Conservation (phyloP, 202 grass and related monocot species). For the Carex sylvatica region DNA sequence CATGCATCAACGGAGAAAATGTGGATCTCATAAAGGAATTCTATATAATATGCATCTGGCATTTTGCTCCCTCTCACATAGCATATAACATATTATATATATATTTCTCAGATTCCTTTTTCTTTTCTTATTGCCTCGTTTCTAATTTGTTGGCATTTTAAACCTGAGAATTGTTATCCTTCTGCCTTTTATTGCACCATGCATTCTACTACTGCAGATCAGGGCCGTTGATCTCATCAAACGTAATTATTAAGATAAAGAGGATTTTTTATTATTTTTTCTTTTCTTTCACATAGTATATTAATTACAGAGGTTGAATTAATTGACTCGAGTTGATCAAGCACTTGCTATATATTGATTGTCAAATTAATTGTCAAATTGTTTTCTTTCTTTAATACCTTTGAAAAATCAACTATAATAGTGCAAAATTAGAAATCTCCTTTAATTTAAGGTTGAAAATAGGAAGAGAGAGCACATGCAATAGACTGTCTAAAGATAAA, state of each 20-base stretch:
- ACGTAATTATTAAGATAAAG: neutral
- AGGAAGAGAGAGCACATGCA: neutral
- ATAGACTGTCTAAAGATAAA: neutral
- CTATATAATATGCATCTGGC: neutral
- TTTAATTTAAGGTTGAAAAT: neutral
- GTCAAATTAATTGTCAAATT: neutral
- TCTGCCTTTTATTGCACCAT: neutral
- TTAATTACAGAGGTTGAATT: constrained; percentile 1
- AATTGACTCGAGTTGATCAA: neutral
- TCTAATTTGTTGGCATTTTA: neutral
- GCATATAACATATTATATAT: neutral
- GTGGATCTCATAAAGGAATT: neutral
- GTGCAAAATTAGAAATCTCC: neutral
- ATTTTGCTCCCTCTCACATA: neutral
- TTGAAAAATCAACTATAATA: neutral
- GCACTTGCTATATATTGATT: neutral
- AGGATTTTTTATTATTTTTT: neutral
- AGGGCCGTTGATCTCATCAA: neutral
- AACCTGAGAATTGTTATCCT: neutral
- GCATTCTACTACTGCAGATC: neutral
- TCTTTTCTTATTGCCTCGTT: neutral
- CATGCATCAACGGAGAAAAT: neutral
- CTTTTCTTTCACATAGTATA: neutral
- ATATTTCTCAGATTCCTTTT: neutral
- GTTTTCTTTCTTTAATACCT: neutral